Base-by-base conservation (phyloP, 148 eudicot species). In the Persicaria tinctoria region DNA sequence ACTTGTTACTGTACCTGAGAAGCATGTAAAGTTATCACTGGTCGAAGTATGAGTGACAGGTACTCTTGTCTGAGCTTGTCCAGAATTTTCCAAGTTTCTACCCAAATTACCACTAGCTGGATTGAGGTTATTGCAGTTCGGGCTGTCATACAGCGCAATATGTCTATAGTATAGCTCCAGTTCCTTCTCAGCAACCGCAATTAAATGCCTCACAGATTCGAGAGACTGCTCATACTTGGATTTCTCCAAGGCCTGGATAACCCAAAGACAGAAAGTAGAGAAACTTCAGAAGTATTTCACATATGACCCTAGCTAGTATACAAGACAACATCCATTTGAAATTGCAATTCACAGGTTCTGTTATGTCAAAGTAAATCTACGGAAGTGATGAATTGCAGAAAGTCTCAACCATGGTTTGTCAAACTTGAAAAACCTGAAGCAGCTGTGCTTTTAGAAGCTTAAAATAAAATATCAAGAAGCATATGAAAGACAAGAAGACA, bases 221-320 rank as follows among this genome's bases (percentile, higher is more conserved):
- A 95, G 87, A n/a, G 96, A 90, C 77, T 95, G 98, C 83, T 92
- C 96, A 76, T 90, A 92, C 78, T 87, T 95, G 5, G 96, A 90
- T 79, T 90, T 95, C 77, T 95, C 92, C 46, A 88, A 79, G 20
- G 98, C 98, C 94, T 91, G 89, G 72, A 47, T 14, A 41, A 41
- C 1, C 12, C 47, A 41, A 66, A 13, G 27, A 60, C 4, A 66
- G 7, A 66, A 41, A 12, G 10, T 9, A 32, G 13, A 41, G n/a
- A 11, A 6, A 8, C 41, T 44, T 41, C 3, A 66, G 70, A 66
- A 12, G n/a, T 38, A 66, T 14, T 17, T 66, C 70, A 66, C 48
- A 27, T 13, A 20, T 13, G 8, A 66, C 6, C 70, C 46, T 44
- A 44, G 11, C 46, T 44, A 44, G 11, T 1, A 41, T 48, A 66